A percentile compares a stretch with the other conserved stretches of the same genome.
These are phyloP conservation scores for Leccinum discolor DNA, from an alignment of 1,284 basidiomycete species.

Conservation along the genomic window DNA sequence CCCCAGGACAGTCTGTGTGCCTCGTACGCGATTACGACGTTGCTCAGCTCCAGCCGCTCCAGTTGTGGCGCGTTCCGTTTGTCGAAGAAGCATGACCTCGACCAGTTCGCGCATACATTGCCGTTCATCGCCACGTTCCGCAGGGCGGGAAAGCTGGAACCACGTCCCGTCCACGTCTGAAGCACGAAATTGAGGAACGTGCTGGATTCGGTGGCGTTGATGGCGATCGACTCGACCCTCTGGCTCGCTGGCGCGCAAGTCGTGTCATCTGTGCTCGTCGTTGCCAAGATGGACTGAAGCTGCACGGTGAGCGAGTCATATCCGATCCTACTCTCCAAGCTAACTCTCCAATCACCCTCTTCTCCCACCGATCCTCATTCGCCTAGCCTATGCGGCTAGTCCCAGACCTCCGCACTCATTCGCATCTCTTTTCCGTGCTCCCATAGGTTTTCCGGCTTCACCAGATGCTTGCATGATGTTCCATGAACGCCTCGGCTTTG, in stretches of 20 bases:
- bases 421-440: too few species aligned
- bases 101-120: conserved; percentile 21
- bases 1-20: conserved; percentile 12
- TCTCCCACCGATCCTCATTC: too few species aligned
- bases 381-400: too few species aligned
- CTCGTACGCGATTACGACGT: conserved; percentile 17
- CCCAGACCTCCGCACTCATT: too few species aligned
- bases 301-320: conserved; percentile 14
- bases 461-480: too few species aligned
- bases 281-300: conserved; percentile 18
- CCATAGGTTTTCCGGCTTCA: too few species aligned
- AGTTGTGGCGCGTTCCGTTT: conserved; percentile 14
- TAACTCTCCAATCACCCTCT: too few species aligned
- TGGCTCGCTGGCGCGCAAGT: conserved; percentile 7
- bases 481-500: too few species aligned
- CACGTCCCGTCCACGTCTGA: conserved; percentile 13
- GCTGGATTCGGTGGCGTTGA: conserved; percentile 15
- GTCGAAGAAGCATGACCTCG: conserved; percentile 21
- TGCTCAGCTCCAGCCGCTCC: conserved; percentile 17
- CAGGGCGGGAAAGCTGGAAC: conserved; percentile 13
- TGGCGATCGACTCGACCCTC: conserved; percentile 16
- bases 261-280: neutral
- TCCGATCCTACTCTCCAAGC: too few species aligned
- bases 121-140: conserved; percentile 13
- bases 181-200: conserved; percentile 21